Evolutionary conservation across 495 filamentous ascomycete genomes (phyloP).

Genomic region (Penicillium bovifimosum): DNA sequence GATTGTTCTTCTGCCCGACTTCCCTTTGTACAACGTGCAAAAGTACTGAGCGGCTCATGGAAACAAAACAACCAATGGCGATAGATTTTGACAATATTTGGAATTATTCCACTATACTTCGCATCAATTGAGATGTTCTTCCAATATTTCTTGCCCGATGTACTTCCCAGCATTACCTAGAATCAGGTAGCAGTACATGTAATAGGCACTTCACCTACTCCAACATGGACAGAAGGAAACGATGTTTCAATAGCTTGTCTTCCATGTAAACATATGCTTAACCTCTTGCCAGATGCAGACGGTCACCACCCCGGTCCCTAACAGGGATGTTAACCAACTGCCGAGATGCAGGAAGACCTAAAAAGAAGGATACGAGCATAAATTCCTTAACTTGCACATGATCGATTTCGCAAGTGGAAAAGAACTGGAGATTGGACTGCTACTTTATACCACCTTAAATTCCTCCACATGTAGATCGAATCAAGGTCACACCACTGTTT

Average conservation of each 20-base stretch:
- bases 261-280: neutral
- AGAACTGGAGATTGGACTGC: neutral
- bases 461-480: neutral
- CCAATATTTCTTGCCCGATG: neutral
- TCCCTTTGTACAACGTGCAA: slow-evolving; percentile 19
- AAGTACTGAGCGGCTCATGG: slow-evolving; percentile 6
- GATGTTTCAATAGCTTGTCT: neutral
- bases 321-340: slow-evolving; percentile 3
- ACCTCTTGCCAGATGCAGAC: slow-evolving; percentile 1
- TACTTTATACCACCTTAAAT: neutral
- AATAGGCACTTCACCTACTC: no score
- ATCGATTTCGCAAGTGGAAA: neutral
- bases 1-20: slow-evolving; percentile 12
- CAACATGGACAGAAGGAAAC: neutral
- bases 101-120: no score
- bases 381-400: neutral
- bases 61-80: neutral
- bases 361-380: slow-evolving; percentile 6
- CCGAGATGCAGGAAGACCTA: slow-evolving; percentile 15
- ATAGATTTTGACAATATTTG: neutral
- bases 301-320: neutral
- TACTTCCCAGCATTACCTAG: no score
- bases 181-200: no score
- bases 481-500: neutral
- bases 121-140: no score